These are phyloP conservation scores for Coniosporium apollinis DNA, from an alignment of 495 filamentous ascomycete species.

Conservation along the genomic window DNA sequence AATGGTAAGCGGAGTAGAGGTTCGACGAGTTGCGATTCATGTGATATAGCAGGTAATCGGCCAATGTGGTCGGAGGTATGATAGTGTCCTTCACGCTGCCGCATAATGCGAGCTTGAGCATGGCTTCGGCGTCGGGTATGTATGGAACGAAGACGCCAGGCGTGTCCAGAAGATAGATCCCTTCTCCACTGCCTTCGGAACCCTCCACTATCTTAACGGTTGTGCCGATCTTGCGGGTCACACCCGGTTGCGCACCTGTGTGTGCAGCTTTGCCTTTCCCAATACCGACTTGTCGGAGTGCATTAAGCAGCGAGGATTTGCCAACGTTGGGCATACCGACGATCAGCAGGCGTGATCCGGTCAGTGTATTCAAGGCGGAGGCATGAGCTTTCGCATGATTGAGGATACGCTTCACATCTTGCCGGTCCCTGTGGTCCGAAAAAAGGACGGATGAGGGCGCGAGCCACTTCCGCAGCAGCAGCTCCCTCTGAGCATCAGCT, in stretches of 20 bases:
- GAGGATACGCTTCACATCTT: slow-evolving; percentile 37
- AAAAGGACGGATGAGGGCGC: slow-evolving; percentile 44
- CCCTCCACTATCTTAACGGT: slow-evolving; percentile 58
- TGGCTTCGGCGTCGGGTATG: slow-evolving; percentile 63
- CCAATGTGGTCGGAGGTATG: slow-evolving; percentile 54
- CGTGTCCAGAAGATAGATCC: slow-evolving; percentile 55
- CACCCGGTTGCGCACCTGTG: slow-evolving; percentile 74
- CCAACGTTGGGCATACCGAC: slow-evolving; percentile 97
- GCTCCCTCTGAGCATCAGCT: slow-evolving; percentile 23
- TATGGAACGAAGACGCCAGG: slow-evolving; percentile 89
- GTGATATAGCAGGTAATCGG: slow-evolving; percentile 76
- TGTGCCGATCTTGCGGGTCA: slow-evolving; percentile 71
- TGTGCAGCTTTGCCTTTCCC: slow-evolving; percentile 57
- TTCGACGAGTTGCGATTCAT: slow-evolving; percentile 46
- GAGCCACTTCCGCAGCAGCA: slow-evolving; percentile 42
- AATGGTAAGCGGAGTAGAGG: slow-evolving; percentile 45
- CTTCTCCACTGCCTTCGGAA: slow-evolving; percentile 24
- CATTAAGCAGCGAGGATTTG: slow-evolving; percentile 81
- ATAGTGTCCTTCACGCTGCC: slow-evolving; percentile 84
- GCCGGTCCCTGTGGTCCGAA: slow-evolving; percentile 33
- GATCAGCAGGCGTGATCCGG: slow-evolving; percentile 62
- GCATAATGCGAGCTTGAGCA: slow-evolving; percentile 82
- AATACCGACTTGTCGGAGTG: slow-evolving; percentile 53
- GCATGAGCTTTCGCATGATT: slow-evolving; percentile 35
- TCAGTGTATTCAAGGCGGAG: slow-evolving; percentile 32